These are phyloP conservation scores for Testicularia cyperi DNA, from an alignment of 1,284 basidiomycete genomes.

Conservation along the genomic window DNA sequence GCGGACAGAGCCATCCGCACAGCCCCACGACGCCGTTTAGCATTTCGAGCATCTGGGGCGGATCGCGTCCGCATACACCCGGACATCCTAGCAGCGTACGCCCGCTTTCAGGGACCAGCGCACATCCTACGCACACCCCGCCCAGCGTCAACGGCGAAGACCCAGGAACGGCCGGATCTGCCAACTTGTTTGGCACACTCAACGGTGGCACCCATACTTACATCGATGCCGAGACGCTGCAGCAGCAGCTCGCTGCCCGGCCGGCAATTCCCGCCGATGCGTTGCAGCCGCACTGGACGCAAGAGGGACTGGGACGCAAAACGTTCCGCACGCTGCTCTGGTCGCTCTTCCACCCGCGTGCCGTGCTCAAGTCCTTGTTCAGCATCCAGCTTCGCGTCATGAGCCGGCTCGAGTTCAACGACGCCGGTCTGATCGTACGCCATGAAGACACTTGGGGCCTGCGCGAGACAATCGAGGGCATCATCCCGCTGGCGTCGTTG, in stretches of 20 bases:
- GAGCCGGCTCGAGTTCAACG: conserved; percentile 60
- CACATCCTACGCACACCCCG: conserved; percentile 25
- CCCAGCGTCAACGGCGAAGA: conserved; percentile 52
- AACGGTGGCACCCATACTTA: conserved; percentile 22
- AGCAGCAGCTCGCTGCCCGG: conserved; percentile 24
- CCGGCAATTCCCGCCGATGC: conserved; percentile 52
- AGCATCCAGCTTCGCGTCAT: conserved; percentile 57
- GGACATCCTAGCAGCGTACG: conserved; percentile 28
- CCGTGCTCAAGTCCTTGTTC: conserved; percentile 45
- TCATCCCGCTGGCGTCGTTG: conserved; percentile 52
- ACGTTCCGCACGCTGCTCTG: conserved; percentile 47
- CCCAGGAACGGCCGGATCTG: conserved; percentile 6
- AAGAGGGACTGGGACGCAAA: conserved; percentile 48
- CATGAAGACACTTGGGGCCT: conserved; percentile 60
- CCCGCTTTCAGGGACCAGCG: conserved; percentile 28
- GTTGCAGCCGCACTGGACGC: conserved; percentile 52
- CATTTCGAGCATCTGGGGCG: conserved; percentile 44
- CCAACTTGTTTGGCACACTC: background rate
- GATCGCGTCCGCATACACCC: conserved; percentile 45
- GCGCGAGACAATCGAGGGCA: conserved; percentile 56
- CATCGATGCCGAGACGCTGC: conserved; percentile 26
- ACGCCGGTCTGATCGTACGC: conserved; percentile 56
- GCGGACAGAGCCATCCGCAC: conserved; percentile 27
- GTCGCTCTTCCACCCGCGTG: conserved; percentile 49
- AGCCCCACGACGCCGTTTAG: conserved; percentile 48